These are phyloP conservation scores for Boechera divaricarpa DNA, from an alignment of 345 rosid species.

Conservation along the genomic window DNA sequence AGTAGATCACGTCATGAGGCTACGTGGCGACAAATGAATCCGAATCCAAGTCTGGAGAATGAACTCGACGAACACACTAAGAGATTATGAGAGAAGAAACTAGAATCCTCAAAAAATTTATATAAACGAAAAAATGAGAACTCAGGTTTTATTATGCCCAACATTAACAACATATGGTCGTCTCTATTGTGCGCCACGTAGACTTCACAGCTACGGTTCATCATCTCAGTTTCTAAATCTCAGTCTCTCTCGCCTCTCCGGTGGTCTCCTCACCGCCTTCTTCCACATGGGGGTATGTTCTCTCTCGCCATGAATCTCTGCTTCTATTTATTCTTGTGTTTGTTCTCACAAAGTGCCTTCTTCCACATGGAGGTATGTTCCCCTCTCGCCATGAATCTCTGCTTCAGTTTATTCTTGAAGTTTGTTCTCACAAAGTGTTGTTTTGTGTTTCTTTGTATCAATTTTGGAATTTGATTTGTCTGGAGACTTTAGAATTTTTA, in stretches of 20 bases:
- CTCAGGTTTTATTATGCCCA: constrained; percentile 35
- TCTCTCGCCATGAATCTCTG: too few species aligned
- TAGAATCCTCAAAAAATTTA: background rate
- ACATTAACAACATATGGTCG: constrained; percentile 43
- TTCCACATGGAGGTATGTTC: too few species aligned
- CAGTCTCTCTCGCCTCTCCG: constrained; percentile 38
- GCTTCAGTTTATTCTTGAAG: background rate
- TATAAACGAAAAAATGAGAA: constrained; percentile 8
- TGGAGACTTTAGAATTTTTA: too few species aligned
- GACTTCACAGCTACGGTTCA: constrained; percentile 38
- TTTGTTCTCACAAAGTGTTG: background rate
- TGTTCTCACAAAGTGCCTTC: too few species aligned
- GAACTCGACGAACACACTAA: constrained; percentile 15
- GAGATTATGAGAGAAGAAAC: constrained; percentile 39
- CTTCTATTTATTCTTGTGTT: too few species aligned
- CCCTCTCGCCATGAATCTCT: too few species aligned
- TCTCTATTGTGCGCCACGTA: constrained; percentile 50
- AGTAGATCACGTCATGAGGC: constrained; percentile 4
- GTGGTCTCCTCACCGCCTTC: constrained; percentile 19
- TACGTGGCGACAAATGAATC: constrained; percentile 9
- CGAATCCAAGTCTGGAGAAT: background rate
- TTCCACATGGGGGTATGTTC: constrained; percentile 71
- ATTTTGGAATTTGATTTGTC: background rate
- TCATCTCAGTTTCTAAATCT: constrained; percentile 30
- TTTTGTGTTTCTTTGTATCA: constrained; percentile 23